Base-by-base conservation (phyloP, 306 rosid genomes). In the Cicer arietinum region DNA sequence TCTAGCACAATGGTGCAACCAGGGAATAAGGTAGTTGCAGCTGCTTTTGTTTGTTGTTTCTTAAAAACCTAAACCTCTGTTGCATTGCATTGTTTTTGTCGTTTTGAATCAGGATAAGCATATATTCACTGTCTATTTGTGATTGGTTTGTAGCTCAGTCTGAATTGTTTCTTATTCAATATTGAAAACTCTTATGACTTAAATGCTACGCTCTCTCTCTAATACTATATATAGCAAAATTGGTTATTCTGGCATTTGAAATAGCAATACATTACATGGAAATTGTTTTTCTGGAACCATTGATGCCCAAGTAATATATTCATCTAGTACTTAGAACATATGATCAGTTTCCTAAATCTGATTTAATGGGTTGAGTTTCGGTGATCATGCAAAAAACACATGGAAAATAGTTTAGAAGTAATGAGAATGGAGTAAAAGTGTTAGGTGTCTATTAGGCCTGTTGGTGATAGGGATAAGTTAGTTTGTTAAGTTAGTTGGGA, bases 1-100 rank as follows among this genome's bases (percentile, higher is more conserved):
- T 81, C 97, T 94, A 45, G 92, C 92, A 7, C 97, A 84, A 80
- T 94, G 98, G 98, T 86, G 95, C 77, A 94, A 94, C 75, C 98
- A 94, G 84, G 98, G 98, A 56, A 91, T 94, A 80, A 90, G 98
- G 98, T 93, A 77, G 25, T 82, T 78, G 9, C 59, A 25, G 22
- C 22, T 46, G n/a, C 10, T 8, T 40, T 7, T 48, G n/a, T 50
- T 64, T 64, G 17, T 58, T 73, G 5, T 43, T 13, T 59, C 14
- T 11, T 17, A 46, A 17, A 10, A 8, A 46, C 4, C 64, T 20
- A 83, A 61, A 45, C 42, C 45, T 45, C 45, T 60, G 50, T 22
- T 52, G 62, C 44, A 16, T 61, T 54, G 37, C 46, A 54, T 54
- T 47, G 67, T 43, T 69, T 68, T 69, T 40, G 20, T 79, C 18